These are phyloP conservation scores for Marasmius fiardii DNA, from an alignment of 1,284 basidiomycete species.

Conservation along the genomic window DNA sequence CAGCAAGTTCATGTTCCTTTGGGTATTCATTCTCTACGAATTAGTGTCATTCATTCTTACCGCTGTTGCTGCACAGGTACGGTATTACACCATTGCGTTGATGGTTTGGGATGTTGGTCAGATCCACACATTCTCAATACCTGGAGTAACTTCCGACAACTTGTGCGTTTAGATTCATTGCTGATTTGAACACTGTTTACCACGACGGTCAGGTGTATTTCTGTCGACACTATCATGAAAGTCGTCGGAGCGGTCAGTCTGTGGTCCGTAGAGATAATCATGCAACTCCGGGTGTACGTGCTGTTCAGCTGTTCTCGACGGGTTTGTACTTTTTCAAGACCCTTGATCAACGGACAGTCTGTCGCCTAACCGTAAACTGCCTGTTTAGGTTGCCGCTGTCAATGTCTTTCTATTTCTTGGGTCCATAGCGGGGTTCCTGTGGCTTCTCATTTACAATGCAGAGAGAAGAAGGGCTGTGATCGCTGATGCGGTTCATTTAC, in stretches of 20 bases:
- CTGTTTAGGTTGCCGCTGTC: conserved; percentile 30
- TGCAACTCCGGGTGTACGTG: conserved; percentile 38
- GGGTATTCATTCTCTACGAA: conserved; percentile 22
- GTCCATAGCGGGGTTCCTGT: conserved; percentile 35
- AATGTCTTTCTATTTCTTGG: conserved; percentile 32
- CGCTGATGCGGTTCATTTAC: conserved; percentile 28
- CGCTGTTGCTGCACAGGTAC: conserved; percentile 31
- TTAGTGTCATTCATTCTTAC: background rate
- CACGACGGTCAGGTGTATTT: conserved; percentile 27
- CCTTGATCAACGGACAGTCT: too few relatives aligned
- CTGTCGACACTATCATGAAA: conserved; percentile 33
- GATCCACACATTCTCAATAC: conserved; percentile 34
- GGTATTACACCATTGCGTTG: conserved; percentile 40
- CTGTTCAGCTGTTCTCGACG: conserved; percentile 33
- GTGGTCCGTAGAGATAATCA: conserved; percentile 39
- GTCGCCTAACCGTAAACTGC: background rate
- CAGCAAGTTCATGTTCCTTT: conserved; percentile 36
- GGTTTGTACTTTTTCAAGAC: too few relatives aligned
- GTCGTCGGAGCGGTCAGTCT: conserved; percentile 35
- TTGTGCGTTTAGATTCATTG: conserved; percentile 20
- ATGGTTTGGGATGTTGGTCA: conserved; percentile 37
- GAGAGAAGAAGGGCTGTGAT: conserved; percentile 30
- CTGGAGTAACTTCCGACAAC: conserved; percentile 25
- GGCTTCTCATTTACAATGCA: conserved; percentile 33
- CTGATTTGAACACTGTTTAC: background rate